Evolutionary conservation across 2,329 filamentous ascomycete species (phyloP).

Genomic region (Aureobasidium sp.): DNA sequence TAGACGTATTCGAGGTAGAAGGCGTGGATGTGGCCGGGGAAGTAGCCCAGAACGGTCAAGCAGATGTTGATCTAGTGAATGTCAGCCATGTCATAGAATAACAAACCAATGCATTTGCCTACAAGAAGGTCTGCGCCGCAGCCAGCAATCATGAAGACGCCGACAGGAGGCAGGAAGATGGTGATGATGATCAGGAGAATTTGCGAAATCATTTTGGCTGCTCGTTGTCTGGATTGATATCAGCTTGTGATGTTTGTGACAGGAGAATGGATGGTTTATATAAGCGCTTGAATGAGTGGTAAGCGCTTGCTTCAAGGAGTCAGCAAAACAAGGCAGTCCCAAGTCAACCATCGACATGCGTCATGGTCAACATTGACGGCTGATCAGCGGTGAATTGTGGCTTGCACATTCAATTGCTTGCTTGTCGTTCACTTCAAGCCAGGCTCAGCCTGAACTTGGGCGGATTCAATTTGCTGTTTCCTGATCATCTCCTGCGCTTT

Average conservation of each 20-base stretch:
- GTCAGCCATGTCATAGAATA: too few relatives aligned
- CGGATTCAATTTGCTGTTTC: too few relatives aligned
- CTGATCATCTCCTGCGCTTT: too few relatives aligned
- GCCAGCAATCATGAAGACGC: slow-evolving; percentile 40
- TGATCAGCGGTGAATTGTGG: background rate
- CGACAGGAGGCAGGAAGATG: slow-evolving; percentile 39
- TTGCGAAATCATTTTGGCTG: slow-evolving; percentile 23
- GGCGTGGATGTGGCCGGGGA: slow-evolving; percentile 66
- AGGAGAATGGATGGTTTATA: background rate
- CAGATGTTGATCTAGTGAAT: slow-evolving; percentile 32
- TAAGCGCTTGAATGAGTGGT: background rate
- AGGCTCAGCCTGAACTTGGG: too few relatives aligned
- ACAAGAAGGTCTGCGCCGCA: slow-evolving; percentile 38
- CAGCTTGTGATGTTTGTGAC: background rate
- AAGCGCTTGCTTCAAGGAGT: background rate
- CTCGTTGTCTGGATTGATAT: background rate
- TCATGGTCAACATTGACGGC: background rate
- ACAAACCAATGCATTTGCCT: too few relatives aligned
- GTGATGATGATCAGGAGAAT: slow-evolving; percentile 37
- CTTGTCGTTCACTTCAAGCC: too few relatives aligned
- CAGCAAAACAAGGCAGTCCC: background rate
- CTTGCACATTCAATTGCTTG: too few relatives aligned
- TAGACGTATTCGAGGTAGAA: slow-evolving; percentile 81
- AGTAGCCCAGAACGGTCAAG: slow-evolving; percentile 45
- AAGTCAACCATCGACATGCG: background rate